Evolutionary conservation across 768 basidiomycete species (phyloP).

Genomic region (Coprinopsis marcescibilis): DNA sequence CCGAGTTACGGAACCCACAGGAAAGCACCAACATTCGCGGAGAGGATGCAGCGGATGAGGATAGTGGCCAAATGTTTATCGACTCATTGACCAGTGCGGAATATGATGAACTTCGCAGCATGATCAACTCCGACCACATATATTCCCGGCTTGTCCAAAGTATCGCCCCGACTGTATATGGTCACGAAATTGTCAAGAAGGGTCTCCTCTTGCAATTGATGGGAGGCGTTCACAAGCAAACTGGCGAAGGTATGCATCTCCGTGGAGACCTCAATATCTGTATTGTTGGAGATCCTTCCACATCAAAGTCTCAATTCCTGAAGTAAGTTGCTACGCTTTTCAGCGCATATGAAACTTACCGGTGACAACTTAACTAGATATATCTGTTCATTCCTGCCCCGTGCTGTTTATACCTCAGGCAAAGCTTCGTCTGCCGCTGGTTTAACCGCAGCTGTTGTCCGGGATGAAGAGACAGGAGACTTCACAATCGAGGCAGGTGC

Average conservation of each 20-base stretch:
- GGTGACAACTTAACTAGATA: conserved; percentile 54
- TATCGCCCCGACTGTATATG: conserved; percentile 97
- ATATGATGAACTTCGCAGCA: conserved; percentile 87
- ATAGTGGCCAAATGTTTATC: conserved; percentile 79
- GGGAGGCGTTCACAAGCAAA: conserved; percentile 98
- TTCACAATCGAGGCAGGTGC: conserved; percentile 99
- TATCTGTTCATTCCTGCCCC: conserved; percentile 95
- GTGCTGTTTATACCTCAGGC: conserved; percentile 98
- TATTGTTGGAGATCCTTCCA: conserved; percentile 95
- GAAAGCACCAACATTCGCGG: conserved; percentile 84
- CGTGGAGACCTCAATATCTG: conserved; percentile 98
- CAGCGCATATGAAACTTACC: neutral
- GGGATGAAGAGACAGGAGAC: conserved; percentile 97
- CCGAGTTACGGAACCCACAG: conserved; percentile 37
- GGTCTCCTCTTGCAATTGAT: conserved; percentile 92
- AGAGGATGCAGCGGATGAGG: conserved; percentile 76
- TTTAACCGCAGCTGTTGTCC: conserved; percentile 97
- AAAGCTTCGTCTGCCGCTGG: conserved; percentile 99
- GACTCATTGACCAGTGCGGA: conserved; percentile 89
- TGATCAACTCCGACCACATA: conserved; percentile 94
- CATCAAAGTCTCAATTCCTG: conserved; percentile 97
- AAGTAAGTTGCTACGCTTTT: conserved; percentile 72
- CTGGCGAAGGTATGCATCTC: conserved; percentile 94
- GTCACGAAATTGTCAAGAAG: conserved; percentile 99
- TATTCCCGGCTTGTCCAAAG: conserved; percentile 90